Evolutionary conservation across 768 basidiomycete genomes (phyloP), one percentile per base, ranked within the genome.

Genomic region (Roridomyces roridus): DNA sequence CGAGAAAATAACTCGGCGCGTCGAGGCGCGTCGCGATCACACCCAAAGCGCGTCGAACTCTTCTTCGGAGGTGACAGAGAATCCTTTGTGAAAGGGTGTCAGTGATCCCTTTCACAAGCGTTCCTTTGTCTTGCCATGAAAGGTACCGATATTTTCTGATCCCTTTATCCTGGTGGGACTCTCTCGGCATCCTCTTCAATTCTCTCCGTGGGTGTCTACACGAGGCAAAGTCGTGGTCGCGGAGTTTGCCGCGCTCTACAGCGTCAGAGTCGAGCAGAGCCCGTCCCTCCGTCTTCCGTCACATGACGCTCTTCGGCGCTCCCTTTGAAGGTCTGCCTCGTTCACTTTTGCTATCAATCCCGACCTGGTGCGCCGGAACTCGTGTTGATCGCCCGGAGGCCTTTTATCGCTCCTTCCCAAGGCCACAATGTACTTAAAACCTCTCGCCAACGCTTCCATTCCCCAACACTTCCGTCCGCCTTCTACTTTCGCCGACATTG

Each of bases 151-250:
- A 25, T 40, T 50, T 24, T 51, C 51, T 51, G 20, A 51, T 41
- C 31, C 31, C 31, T 34, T 34, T 34, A 34, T 34, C 10, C 31
- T 34, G 31, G 31, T 34, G 31, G 31, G 2, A 45, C 34, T 55
- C 6, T 48, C 41, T 21, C 29, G 23, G 36, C 37, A 37, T 47
- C 31, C 29, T 36, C 36, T 8, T 1, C 28, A 49, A 53, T 9
- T 31, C n/a, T n/a, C n/a, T n/a, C n/a, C 37, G 36, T 37, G n/a
- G 18, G n/a, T 4, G 7, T 37, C 17, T 35, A 49, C 57, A 59
- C 23, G 60, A 55, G 54, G 51, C 59, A 46, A 36, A 62, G 63
- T 65, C 71, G 71, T 73, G 71, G 57, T 59, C 43, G 49, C 68
- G 70, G 65, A 54, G 54, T 60, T 58, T 59, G 62, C 70, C 72